Conservation (phyloP, 169 alveolate genomes). For the Cryptosporidium andersoni region DNA sequence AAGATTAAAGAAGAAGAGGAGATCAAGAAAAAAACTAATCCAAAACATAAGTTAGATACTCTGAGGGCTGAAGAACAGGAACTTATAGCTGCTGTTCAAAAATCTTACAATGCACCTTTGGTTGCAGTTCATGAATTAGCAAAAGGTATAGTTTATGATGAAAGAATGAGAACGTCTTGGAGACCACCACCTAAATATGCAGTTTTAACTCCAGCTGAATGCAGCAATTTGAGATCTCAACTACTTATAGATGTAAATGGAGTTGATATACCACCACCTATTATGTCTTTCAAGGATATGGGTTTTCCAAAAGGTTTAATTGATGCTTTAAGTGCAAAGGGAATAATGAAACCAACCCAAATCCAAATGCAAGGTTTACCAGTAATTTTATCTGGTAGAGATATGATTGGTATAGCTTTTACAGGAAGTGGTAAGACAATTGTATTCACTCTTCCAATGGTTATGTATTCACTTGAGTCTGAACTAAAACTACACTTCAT, state of each 20-base stretch:
- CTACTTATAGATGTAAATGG: constrained; percentile 88
- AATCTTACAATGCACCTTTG: constrained; percentile 58
- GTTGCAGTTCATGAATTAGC: constrained; percentile 79
- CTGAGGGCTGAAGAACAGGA: constrained; percentile 47
- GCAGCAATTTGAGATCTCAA: constrained; percentile 74
- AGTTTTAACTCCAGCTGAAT: constrained; percentile 70
- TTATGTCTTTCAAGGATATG: constrained; percentile 89
- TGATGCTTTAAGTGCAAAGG: constrained; percentile 81
- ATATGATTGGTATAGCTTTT: constrained; percentile 92
- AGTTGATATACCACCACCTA: constrained; percentile 91
- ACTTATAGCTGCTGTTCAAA: constrained; percentile 51
- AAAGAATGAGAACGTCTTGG: constrained; percentile 74
- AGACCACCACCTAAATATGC: constrained; percentile 78
- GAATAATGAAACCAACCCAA: constrained; percentile 90
- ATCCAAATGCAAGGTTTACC: constrained; percentile 94
- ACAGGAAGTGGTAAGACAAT: constrained; percentile 93
- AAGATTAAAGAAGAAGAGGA: constrained; percentile 49
- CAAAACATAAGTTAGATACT: constrained; percentile 25
- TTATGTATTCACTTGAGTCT: constrained; percentile 87
- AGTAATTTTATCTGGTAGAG: constrained; percentile 86
- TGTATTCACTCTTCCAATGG: constrained; percentile 90
- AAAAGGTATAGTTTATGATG: constrained; percentile 74
- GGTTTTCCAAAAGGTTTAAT: constrained; percentile 88
- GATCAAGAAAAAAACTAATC: constrained; percentile 12
- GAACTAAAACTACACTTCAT: constrained; percentile 80